Base-by-base conservation (phyloP, 768 basidiomycete species). In the Boletus pseudopeckii region DNA sequence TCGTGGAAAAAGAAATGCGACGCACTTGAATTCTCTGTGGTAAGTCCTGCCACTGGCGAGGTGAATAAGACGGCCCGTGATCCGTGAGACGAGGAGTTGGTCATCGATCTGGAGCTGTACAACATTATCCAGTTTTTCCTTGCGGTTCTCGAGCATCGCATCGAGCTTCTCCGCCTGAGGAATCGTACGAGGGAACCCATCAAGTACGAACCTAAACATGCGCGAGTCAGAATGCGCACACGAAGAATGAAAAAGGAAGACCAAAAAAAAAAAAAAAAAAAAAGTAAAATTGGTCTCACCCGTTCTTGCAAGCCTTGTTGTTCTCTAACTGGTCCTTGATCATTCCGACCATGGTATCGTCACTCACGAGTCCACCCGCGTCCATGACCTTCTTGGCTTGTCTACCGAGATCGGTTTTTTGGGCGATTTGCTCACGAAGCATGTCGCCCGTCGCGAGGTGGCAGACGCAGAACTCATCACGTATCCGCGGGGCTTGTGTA, bases 391-490 rank as follows among this genome's bases (percentile, higher is more conserved):
- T 94, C 81, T 99, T 98, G 18, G 97, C 97, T 64, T 90, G 82
- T 43, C 88, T 74, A 57, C 97, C 97, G 39, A 99, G 83, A 40
- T 82, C 75, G 5, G 97, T 97, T 75, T 95, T 88, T 69, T 85
- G 72, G 34, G 84, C 67, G 56, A 99, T 93, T 72, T 99, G 93
- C 58, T 93, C 91, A 46, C 97, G 88, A 53, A 99, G 80, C 93
- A 99, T 96, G 77, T 99, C 97, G 18, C 97, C 97, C 30, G 97
- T 99, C 24, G 97, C 96, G 63, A 99, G 78, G 76, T 99, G 97
- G 78, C 97, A 99, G 42, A 99, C 84, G 68, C 93, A 95, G 78
- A 90, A 99, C 66, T 90, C 82, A 58, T 92, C 86, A 48, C 87
- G 85, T 76, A 99, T 94, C 69, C 79, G 82, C 6, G 97, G 96